A percentile compares a stretch with the other conserved stretches of the same genome.
These are phyloP conservation scores for Chernovozyma aurita DNA, from an alignment of 1,139 yeast species.

Conservation along the genomic window DNA sequence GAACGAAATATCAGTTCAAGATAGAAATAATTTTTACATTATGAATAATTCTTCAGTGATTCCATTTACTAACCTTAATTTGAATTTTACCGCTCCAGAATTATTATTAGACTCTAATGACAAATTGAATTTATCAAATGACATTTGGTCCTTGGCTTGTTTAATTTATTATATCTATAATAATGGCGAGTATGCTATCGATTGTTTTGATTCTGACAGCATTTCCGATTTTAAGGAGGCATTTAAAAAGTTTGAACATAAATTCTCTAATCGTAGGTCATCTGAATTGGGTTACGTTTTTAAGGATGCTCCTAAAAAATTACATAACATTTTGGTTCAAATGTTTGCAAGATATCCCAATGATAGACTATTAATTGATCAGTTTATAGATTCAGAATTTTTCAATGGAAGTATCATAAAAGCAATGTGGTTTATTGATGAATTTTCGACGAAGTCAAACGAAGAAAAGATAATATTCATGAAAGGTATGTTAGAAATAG, in stretches of 20 bases:
- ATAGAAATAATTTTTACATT: constrained; percentile 50
- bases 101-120: constrained; percentile 51
- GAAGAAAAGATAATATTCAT: constrained; percentile 70
- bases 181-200: constrained; percentile 41
- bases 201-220: constrained; percentile 45
- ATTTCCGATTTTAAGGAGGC: constrained; percentile 46
- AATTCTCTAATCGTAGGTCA: constrained; percentile 40
- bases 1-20: constrained; percentile 43
- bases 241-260: constrained; percentile 35
- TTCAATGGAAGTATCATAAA: constrained; percentile 82
- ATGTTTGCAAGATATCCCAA: constrained; percentile 41
- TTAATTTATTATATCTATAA: constrained; percentile 65
- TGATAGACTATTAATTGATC: constrained; percentile 45
- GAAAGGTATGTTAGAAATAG: constrained; percentile 48
- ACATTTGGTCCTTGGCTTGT: constrained; percentile 81
- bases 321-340: constrained; percentile 29
- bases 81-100: constrained; percentile 78
- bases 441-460: constrained; percentile 68
- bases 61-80: constrained; percentile 71
- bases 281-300: constrained; percentile 43
- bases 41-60: constrained; percentile 70
- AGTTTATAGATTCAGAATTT: constrained; percentile 48
- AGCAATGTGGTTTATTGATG: constrained; percentile 80
- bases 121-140: constrained; percentile 61
- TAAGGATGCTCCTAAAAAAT: constrained; percentile 35